Conservation (phyloP, 495 filamentous ascomycete species). For the Rusavskia elegans region DNA sequence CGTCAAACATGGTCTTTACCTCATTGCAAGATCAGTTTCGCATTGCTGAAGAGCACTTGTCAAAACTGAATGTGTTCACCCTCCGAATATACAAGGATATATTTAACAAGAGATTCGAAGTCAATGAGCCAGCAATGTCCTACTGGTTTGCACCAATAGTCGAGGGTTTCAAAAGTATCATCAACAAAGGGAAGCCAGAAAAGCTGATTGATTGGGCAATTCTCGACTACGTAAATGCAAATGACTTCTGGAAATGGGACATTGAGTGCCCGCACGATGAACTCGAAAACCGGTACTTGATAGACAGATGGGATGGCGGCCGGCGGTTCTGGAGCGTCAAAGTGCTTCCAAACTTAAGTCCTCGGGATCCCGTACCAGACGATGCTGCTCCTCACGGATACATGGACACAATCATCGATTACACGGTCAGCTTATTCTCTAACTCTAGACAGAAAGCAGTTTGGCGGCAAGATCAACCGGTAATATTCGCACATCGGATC, state of each 20-base stretch:
- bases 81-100: constrained; percentile 66
- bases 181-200: constrained; percentile 10
- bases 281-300: constrained; percentile 48
- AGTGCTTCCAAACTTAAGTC: constrained; percentile 23
- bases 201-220: constrained; percentile 51
- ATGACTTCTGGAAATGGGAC: constrained; percentile 38
- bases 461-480: constrained; percentile 53
- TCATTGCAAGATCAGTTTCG: constrained; percentile 24
- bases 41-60: constrained; percentile 24
- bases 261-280: constrained; percentile 35
- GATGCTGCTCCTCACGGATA: constrained; percentile 30
- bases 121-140: constrained; percentile 44
- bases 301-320: constrained; percentile 59
- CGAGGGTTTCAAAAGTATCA: constrained; percentile 5
- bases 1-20: constrained; percentile 37
- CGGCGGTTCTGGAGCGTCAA: constrained; percentile 30
- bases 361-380: constrained; percentile 39
- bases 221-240: constrained; percentile 33
- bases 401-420: constrained; percentile 49
- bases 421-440: constrained; percentile 41
- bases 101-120: constrained; percentile 72
- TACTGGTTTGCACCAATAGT: constrained; percentile 70
- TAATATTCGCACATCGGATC: constrained; percentile 57
- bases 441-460: constrained; percentile 27
- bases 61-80: constrained; percentile 50